Evolutionary conservation across 2,329 filamentous ascomycete species (phyloP), one percentile per base, ranked within the genome.

Genomic region (Seiridium cupressi): DNA sequence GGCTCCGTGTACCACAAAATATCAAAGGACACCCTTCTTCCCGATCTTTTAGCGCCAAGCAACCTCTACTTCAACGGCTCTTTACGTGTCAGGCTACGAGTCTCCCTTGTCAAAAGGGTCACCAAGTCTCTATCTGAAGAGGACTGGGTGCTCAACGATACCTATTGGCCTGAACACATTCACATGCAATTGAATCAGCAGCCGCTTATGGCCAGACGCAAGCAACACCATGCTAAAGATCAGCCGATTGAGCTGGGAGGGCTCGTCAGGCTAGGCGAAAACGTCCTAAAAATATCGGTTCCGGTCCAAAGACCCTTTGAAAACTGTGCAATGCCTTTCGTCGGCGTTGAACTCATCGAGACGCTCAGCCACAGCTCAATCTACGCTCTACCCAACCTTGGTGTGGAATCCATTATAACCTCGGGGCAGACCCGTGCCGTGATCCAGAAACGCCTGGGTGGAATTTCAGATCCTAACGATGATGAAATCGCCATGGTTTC

Each of bases 231-330:
- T 68, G 88, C 88, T 9, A 91, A 88, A 65, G 91, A 96, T 66
- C 73, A 92, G 7, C 88, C 93, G 0, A 78, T 91, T 5, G 92
- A 97, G 65, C 77, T 97, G 32, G 93, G 92, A 1, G 72, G 84
- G 8, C 61, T 75, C 26, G 65, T 96, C 4, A 70, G 68, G 7
- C 65, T 74, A 13, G 92, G 91, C 0, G 69, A 71, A 5, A 96
- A 97, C 67, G 71, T 68, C 0, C 69, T 96, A 3, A 76, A 80
- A 4, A 71, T 93, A 66, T 85, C 67, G 63, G 76, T 77, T 57
- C 69, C 66, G 34, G 44, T 47, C 9, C 57, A 58, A 13, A 61
- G 58, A 62, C 68, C 26, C 44, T 60, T 36, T 58, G 64, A 55
- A 18, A 55, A 57, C 36, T 53, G 59, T 7, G 71, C 69, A 36